Conservation (phyloP, 2,329 filamentous ascomycete species). For the Periglandula ipomoeae region DNA sequence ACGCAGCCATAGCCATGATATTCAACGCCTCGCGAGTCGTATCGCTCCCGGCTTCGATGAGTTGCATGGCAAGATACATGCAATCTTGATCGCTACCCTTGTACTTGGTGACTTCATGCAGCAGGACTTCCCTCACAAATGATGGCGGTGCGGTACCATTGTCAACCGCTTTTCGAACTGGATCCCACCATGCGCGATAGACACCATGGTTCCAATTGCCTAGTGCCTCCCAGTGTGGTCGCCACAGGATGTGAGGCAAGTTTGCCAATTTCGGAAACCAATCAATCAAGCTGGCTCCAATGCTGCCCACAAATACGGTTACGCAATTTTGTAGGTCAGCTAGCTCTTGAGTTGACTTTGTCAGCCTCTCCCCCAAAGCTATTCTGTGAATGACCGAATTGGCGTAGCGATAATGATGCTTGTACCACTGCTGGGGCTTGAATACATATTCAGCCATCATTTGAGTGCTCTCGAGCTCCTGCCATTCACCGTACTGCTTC, state of each 20-base stretch:
- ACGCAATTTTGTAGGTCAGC: not conserved
- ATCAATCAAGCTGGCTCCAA: not conserved
- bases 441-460: not conserved
- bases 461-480: not conserved
- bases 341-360: not conserved
- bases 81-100: not conserved
- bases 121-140: too few species aligned
- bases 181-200: not conserved
- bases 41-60: not conserved
- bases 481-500: not conserved
- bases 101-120: not conserved
- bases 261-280: not conserved
- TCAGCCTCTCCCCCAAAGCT: not conserved
- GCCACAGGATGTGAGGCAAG: not conserved
- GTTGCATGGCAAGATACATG: not conserved
- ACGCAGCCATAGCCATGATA: not conserved
- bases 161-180: not conserved
- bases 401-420: not conserved
- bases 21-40: not conserved
- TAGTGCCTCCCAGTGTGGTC: not conserved
- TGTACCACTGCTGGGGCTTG: not conserved
- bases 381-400: not conserved
- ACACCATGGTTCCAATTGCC: too few species aligned
- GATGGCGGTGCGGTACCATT: too few species aligned
- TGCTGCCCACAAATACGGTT: not conserved